phyloP scores from a whole-genome alignment of 768 basidiomycete genomes.

The Lepiota subincarnata region DNA sequence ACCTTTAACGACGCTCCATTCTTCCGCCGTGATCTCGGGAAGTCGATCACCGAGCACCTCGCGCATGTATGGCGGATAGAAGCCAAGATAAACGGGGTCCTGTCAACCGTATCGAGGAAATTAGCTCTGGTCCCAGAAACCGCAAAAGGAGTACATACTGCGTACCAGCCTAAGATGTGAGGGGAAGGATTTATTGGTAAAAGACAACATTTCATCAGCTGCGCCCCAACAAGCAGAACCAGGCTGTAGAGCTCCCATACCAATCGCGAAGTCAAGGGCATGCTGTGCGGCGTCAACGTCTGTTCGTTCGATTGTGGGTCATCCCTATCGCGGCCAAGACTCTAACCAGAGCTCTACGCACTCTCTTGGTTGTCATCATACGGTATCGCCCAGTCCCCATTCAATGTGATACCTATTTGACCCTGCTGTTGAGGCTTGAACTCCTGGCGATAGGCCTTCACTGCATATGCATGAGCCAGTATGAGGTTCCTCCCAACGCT shows the following conservation, averaged over 20 bases:
- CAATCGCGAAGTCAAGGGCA: conserved; percentile 69
- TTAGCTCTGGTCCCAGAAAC: conserved; percentile 10
- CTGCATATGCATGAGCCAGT: conserved; percentile 64
- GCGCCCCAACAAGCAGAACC: conserved; percentile 21
- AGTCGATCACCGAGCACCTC: conserved; percentile 56
- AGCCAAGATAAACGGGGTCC: conserved; percentile 71
- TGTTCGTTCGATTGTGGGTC: conserved; percentile 18
- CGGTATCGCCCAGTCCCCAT: conserved; percentile 73
- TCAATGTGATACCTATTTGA: conserved; percentile 74
- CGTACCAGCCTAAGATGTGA: conserved; percentile 48
- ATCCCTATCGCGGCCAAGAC: background rate
- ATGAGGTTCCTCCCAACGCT: conserved; percentile 69
- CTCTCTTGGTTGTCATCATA: conserved; percentile 67
- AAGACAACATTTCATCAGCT: conserved; percentile 7
- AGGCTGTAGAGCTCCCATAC: conserved; percentile 30
- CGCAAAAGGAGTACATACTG: conserved; percentile 33
- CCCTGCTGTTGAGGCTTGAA: conserved; percentile 63
- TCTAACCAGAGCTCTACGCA: conserved; percentile 28
- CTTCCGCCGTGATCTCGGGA: conserved; percentile 52
- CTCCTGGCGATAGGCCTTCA: conserved; percentile 61
- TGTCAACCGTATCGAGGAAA: conserved; percentile 11
- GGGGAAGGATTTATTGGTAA: conserved; percentile 21
- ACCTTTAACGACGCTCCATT: conserved; percentile 52
- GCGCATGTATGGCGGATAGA: conserved; percentile 58
- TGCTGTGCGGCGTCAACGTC: conserved; percentile 69